These are phyloP conservation scores for Penstemon barbatus DNA, from an alignment of 257 asterid genomes.

Conservation along the genomic window DNA sequence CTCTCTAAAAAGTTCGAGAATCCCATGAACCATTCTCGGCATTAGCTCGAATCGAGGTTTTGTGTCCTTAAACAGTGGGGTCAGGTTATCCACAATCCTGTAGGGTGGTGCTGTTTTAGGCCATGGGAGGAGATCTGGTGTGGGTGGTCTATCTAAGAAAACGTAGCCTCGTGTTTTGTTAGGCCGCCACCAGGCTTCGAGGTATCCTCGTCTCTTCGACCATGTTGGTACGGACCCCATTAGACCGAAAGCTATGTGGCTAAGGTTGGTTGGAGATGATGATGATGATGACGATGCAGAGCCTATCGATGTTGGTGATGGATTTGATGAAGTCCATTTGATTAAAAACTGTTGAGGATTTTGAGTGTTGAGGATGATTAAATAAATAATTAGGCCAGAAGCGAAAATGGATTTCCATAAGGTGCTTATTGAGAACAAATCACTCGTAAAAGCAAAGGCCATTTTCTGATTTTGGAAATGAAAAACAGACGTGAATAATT, in stretches of 20 bases:
- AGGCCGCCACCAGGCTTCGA: constrained; percentile 71
- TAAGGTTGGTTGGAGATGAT: constrained; percentile 38
- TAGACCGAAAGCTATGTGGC: constrained; percentile 59
- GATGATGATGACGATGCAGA: neutral
- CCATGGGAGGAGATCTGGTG: constrained; percentile 57
- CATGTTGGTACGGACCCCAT: constrained; percentile 56
- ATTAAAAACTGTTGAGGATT: constrained; percentile 13
- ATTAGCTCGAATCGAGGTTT: constrained; percentile 43
- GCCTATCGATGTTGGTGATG: neutral
- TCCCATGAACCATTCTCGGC: constrained; percentile 61
- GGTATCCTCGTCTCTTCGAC: constrained; percentile 48
- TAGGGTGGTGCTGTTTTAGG: constrained; percentile 56
- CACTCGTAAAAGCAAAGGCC: constrained; percentile 4
- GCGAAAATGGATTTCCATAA: constrained; percentile 39
- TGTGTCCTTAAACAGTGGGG: constrained; percentile 22
- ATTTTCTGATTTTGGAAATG: neutral
- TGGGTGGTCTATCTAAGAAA: constrained; percentile 48
- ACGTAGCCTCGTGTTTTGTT: constrained; percentile 53
- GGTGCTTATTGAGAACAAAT: constrained; percentile 17
- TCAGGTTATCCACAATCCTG: constrained; percentile 41
- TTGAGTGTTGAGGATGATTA: constrained; percentile 29
- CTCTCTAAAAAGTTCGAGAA: constrained; percentile 47
- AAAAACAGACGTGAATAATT: neutral
- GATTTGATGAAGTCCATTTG: constrained; percentile 19
- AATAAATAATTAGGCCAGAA: constrained; percentile 27